Base-by-base conservation (phyloP, 139 green algal species). In the Chlorokybus atmophyticus region DNA sequence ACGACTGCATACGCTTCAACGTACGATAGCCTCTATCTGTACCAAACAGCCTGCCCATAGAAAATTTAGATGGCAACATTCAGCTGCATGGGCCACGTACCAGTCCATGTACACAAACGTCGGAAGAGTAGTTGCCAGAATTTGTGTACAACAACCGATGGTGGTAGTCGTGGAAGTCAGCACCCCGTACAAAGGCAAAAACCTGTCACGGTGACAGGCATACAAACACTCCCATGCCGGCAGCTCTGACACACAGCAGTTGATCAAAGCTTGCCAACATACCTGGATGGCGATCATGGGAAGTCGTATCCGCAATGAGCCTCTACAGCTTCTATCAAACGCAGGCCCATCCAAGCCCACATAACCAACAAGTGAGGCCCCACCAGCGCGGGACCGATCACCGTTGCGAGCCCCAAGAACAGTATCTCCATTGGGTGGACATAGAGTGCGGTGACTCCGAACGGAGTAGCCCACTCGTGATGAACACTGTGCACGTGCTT, bases 291-390 rank as follows among this genome's bases (percentile, higher is more conserved):
- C n/a, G 44, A 71, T 64, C 65, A 74, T 6, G 65, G 65, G 48
- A 74, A 75, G 14, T 74, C 66, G 55, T 76, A 74, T 6, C 65
- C 65, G 24, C 31, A 62, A 38, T 74, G 65, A 3, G 41, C 65
- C 29, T 74, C 65, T 21, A 74, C 49, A 5, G 65, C 67, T 29
- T 74, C 65, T 19, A 74, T 21, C 3, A 74, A 32, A 21, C 65
- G 65, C 8, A 74, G 5, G 40, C 62, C 59, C 65, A 74, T 75
- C 65, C 65, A 74, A 19, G 75, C 51, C 65, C 65, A 74, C 17
- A 74, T 64, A 14, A 60, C 72, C 25, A 76, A 23, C 29, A 74
- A 52, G 58, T 74, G 65, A 3, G 52, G 51, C 1, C 63, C 65
- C 17, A 47, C 68, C 19, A 74, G 21, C 21, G 64, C 62, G 1